Percentiles rank a stretch among this genome's conserved stretches.
phyloP scores from a whole-genome alignment of 2,329 filamentous ascomycete genomes.

The Cephalotrichum gorgonifer region DNA sequence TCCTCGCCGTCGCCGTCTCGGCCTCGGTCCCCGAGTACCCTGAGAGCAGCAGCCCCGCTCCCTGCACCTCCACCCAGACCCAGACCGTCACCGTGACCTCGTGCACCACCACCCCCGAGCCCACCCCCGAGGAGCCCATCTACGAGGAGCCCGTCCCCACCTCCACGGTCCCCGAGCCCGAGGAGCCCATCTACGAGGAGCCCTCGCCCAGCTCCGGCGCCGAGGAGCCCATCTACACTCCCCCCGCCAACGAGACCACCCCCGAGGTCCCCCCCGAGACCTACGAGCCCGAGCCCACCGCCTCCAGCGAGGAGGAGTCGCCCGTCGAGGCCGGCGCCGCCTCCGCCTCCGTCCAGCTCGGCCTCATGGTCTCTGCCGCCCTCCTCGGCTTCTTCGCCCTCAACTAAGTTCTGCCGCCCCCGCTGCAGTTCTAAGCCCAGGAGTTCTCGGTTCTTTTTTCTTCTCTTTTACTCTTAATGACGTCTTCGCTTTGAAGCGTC shows the following conservation, averaged over 20 bases:
- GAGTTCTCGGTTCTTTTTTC: neutral
- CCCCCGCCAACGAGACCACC: conserved; percentile 6
- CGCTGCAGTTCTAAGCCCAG: too few species aligned
- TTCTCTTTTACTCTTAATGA: too few species aligned
- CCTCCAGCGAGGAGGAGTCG: neutral
- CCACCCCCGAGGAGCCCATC: neutral
- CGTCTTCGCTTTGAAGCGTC: too few species aligned
- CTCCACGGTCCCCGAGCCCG: conserved; percentile 3
- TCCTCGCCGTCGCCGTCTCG: conserved; percentile 3
- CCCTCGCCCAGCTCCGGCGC: neutral
- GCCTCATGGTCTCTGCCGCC: conserved; percentile 8
- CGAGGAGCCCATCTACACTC: conserved; percentile 1
- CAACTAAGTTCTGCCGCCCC: too few species aligned
- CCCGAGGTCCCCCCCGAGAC: conserved; percentile 2
- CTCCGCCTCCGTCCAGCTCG: conserved; percentile 5
- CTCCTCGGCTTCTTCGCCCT: conserved; percentile 8
- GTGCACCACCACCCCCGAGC: conserved; percentile 5
- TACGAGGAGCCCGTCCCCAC: conserved; percentile 5
- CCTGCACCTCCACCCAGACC: conserved; percentile 9
- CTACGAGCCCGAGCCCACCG: conserved; percentile 5
- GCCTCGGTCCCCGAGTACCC: neutral
- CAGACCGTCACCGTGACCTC: conserved; percentile 9
- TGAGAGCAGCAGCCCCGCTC: conserved; percentile 8
- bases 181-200: neutral
- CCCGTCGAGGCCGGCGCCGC: neutral